A percentile compares a stretch with the other conserved stretches of the same genome.
These are phyloP conservation scores for Oehlia diaphana DNA, from an alignment of 192 early-diverging fungal species.

Conservation along the genomic window DNA sequence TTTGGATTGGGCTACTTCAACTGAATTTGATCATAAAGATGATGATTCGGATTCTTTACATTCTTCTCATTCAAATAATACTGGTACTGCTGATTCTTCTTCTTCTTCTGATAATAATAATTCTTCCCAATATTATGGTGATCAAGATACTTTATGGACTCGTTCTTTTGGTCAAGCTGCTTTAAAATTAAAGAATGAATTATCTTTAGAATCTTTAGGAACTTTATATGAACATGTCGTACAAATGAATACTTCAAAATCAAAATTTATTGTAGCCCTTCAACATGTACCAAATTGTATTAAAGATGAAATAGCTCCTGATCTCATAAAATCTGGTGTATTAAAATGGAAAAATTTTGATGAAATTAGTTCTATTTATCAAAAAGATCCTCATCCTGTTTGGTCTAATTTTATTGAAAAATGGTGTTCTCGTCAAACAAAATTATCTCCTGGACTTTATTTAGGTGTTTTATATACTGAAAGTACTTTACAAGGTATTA, in stretches of 20 bases:
- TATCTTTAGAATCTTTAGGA: conserved; percentile 31
- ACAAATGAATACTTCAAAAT: conserved; percentile 33
- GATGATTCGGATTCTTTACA: conserved; percentile 29
- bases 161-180: conserved; percentile 25
- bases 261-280: conserved; percentile 47
- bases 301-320: conserved; percentile 37
- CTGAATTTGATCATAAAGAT: conserved; percentile 16
- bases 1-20: conserved; percentile 35
- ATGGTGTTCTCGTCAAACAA: conserved; percentile 36
- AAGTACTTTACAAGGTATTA: conserved; percentile 44
- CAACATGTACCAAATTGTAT: conserved; percentile 38
- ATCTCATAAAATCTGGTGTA: conserved; percentile 35
- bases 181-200: conserved; percentile 30
- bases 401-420: conserved; percentile 30
- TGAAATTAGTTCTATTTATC: conserved; percentile 27
- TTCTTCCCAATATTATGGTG: conserved; percentile 23
- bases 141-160: conserved; percentile 26
- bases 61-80: not conserved
- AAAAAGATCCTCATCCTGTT: conserved; percentile 25
- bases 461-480: conserved; percentile 50
- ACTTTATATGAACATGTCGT: conserved; percentile 45
- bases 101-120: not conserved
- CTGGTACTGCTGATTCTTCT: not conserved
- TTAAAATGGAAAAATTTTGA: conserved; percentile 44
- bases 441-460: conserved; percentile 46